phyloP scores from a whole-genome alignment of 1,284 basidiomycete genomes.

The Malassezia furfur region DNA sequence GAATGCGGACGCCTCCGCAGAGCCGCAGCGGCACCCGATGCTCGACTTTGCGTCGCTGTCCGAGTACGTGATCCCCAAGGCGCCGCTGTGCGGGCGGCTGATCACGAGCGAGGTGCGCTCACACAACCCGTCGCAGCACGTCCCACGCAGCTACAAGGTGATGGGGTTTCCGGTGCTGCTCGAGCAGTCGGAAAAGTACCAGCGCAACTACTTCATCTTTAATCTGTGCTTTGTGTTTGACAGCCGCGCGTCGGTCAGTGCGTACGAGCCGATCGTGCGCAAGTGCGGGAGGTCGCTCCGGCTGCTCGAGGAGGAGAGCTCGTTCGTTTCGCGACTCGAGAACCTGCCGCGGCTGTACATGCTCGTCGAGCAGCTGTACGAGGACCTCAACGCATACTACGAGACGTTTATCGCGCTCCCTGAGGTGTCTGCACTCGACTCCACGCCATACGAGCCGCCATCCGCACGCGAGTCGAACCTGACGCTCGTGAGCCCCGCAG shows the following conservation, averaged over 20 bases:
- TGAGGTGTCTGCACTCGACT: slow-evolving; percentile 12
- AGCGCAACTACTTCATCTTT: slow-evolving; percentile 65
- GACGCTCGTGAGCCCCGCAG: slow-evolving; percentile 15
- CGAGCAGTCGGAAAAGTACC: slow-evolving; percentile 33
- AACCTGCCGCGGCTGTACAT: slow-evolving; percentile 66
- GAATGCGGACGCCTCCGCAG: slow-evolving; percentile 30
- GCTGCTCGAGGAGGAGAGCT: slow-evolving; percentile 79
- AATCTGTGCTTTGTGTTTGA: slow-evolving; percentile 90
- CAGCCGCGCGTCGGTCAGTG: slow-evolving; percentile 70
- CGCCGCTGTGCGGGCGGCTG: slow-evolving; percentile 74
- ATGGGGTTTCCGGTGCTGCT: slow-evolving; percentile 37
- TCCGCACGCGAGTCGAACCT: slow-evolving; percentile 6
- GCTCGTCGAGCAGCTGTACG: slow-evolving; percentile 90
- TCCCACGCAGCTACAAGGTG: slow-evolving; percentile 34
- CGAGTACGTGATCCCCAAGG: slow-evolving; percentile 85
- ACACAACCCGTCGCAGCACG: background rate
- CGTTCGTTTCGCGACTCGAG: slow-evolving; percentile 68
- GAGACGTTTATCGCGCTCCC: slow-evolving; percentile 46
- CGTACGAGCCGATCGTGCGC: slow-evolving; percentile 88
- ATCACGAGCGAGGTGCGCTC: slow-evolving; percentile 54
- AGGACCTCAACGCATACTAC: slow-evolving; percentile 84
- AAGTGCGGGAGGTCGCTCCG: slow-evolving; percentile 83
- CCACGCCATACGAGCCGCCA: background rate
- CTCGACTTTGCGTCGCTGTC: slow-evolving; percentile 81
- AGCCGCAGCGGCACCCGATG: background rate